phyloP scores from a whole-genome alignment of 768 basidiomycete species.

The Suillus americanus region DNA sequence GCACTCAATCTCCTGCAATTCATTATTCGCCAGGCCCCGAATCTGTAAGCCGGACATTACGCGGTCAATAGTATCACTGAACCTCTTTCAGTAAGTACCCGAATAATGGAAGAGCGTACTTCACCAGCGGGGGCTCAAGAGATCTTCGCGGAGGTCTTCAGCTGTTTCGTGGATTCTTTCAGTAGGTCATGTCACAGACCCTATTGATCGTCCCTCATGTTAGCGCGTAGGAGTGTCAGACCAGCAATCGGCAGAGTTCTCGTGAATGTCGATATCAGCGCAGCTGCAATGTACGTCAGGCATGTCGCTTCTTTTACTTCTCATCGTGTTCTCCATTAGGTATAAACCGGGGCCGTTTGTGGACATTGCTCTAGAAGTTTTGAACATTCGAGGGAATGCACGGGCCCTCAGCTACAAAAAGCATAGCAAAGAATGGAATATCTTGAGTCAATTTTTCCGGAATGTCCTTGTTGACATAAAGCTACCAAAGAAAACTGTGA shows the following conservation, averaged over 20 bases:
- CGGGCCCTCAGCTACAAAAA: conserved; percentile 26
- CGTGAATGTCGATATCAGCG: conserved; percentile 47
- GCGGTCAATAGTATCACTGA: background rate
- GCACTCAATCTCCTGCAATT: conserved; percentile 51
- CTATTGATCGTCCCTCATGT: background rate
- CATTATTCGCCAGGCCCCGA: conserved; percentile 46
- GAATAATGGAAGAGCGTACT: conserved; percentile 49
- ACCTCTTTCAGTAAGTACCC: conserved; percentile 35
- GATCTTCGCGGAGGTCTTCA: conserved; percentile 37
- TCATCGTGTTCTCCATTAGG: conserved; percentile 11
- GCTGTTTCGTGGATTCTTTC: conserved; percentile 49
- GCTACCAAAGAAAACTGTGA: conserved; percentile 15
- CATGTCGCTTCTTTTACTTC: background rate
- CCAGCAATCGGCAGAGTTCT: conserved; percentile 42
- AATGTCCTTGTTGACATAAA: conserved; percentile 30
- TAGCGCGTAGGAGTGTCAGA: conserved; percentile 41
- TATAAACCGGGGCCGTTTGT: conserved; percentile 27
- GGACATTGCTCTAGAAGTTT: conserved; percentile 34
- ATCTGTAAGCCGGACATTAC: conserved; percentile 35
- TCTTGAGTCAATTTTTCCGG: conserved; percentile 40
- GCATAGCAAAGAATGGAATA: conserved; percentile 24
- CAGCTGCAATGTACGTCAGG: conserved; percentile 42
- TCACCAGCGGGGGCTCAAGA: conserved; percentile 33
- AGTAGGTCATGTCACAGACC: conserved; percentile 33
- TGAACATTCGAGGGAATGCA: conserved; percentile 24